Evolutionary conservation across 345 rosid species (phyloP).

Genomic region (Hibiscus tridactylites): DNA sequence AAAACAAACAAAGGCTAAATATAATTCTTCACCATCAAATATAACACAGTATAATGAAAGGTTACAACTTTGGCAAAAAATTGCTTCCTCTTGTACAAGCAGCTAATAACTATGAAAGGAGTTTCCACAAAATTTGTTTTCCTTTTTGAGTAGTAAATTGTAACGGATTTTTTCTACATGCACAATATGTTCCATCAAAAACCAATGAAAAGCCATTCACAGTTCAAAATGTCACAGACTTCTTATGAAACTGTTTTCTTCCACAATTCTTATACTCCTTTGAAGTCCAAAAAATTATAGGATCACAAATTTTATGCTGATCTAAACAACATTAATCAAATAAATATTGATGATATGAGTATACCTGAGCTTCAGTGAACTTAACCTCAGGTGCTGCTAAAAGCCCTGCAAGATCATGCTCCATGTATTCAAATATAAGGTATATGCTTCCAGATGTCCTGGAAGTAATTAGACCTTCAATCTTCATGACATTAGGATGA

Average conservation of each 20-base stretch:
- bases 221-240: not conserved
- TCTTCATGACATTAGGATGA: conserved; percentile 73
- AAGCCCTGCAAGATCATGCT: conserved; percentile 64
- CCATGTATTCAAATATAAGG: conserved; percentile 71
- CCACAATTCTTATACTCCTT: not conserved
- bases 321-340: not conserved
- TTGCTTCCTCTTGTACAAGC: not conserved
- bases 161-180: not conserved
- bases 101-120: not conserved
- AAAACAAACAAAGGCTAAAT: not conserved
- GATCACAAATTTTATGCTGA: not conserved
- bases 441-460: conserved; percentile 56
- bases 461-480: conserved; percentile 63
- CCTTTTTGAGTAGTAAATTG: not conserved
- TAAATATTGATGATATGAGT: not conserved
- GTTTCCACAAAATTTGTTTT: not conserved
- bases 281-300: not conserved
- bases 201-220: not conserved
- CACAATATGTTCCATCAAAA: not conserved
- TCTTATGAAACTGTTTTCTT: not conserved
- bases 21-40: not conserved
- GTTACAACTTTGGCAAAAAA: not conserved
- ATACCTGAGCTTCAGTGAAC: conserved; percentile 61
- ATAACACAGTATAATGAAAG: not conserved
- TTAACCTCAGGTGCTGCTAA: conserved; percentile 41